Evolutionary conservation across 1,139 yeast species (phyloP).

Genomic region (Meyerozyma guilliermondii): DNA sequence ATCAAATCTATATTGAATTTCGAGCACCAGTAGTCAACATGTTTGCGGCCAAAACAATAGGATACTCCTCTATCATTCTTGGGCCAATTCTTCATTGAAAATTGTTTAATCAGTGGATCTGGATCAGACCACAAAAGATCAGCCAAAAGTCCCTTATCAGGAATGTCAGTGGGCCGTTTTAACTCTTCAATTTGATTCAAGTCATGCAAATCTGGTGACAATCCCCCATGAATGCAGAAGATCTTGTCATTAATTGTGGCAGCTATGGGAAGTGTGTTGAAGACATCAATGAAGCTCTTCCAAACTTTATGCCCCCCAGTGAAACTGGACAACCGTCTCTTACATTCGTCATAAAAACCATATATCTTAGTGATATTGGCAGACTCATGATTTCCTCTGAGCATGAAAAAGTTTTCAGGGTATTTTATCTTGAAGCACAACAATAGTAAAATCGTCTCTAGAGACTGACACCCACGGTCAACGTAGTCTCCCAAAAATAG

Average conservation of each 20-base stretch:
- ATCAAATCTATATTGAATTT: conserved; percentile 73
- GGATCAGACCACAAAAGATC: conserved; percentile 91
- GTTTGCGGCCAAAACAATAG: conserved; percentile 70
- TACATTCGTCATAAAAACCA: conserved; percentile 87
- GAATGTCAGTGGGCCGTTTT: conserved; percentile 81
- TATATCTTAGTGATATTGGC: conserved; percentile 81
- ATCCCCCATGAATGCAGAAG: conserved; percentile 87
- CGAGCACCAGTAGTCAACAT: conserved; percentile 66
- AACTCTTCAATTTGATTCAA: conserved; percentile 66
- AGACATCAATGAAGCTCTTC: conserved; percentile 76
- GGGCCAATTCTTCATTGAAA: conserved; percentile 56
- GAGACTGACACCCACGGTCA: conserved; percentile 78
- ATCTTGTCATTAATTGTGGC: conserved; percentile 82
- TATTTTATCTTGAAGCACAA: conserved; percentile 75
- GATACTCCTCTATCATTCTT: conserved; percentile 86
- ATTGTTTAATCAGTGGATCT: conserved; percentile 48
- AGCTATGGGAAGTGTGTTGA: conserved; percentile 81
- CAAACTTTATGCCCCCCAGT: conserved; percentile 51
- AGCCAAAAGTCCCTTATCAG: conserved; percentile 75
- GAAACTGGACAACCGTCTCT: conserved; percentile 59
- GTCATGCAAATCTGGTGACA: conserved; percentile 67
- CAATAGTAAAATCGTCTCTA: conserved; percentile 70
- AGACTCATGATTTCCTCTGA: conserved; percentile 82
- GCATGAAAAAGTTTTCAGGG: conserved; percentile 78
- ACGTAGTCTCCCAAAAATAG: conserved; percentile 82